Evolutionary conservation across 352 stramenopile genomes (phyloP).

Genomic region (Lagenidium sp.): DNA sequence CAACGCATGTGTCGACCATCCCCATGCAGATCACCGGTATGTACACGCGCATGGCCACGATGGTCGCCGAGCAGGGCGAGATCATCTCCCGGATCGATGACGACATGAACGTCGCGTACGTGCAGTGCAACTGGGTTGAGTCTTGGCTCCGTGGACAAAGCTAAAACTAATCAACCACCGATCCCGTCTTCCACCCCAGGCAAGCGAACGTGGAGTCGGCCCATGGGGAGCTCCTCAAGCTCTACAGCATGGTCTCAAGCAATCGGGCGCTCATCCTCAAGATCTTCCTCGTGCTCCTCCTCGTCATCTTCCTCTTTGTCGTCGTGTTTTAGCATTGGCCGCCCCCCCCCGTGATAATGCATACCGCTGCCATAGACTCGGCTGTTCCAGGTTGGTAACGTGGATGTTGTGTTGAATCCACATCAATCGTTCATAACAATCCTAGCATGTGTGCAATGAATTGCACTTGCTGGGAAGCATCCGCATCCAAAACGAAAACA

Average conservation of each 20-base stretch:
- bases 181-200: slow-evolving; percentile 19
- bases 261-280: slow-evolving; percentile 82
- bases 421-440: too few species aligned
- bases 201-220: slow-evolving; percentile 68
- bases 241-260: slow-evolving; percentile 74
- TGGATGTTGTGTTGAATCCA: too few species aligned
- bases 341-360: not conserved
- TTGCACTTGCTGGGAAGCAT: too few species aligned
- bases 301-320: slow-evolving; percentile 82
- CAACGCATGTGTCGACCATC: too few species aligned
- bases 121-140: too few species aligned
- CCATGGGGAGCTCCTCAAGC: slow-evolving; percentile 71
- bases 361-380: too few species aligned
- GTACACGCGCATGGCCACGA: slow-evolving; percentile 81
- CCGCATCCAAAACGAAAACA: too few species aligned
- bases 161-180: too few species aligned
- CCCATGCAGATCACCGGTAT: slow-evolving; percentile 75
- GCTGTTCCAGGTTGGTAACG: too few species aligned
- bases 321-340: slow-evolving; percentile 75
- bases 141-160: too few species aligned
- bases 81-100: slow-evolving; percentile 80
- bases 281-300: slow-evolving; percentile 74
- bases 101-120: slow-evolving; percentile 83
- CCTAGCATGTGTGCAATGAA: too few species aligned
- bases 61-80: slow-evolving; percentile 74